phyloP scores from a whole-genome alignment of 2,329 filamentous ascomycete genomes.

The Pseudocercospora fijiensis region DNA sequence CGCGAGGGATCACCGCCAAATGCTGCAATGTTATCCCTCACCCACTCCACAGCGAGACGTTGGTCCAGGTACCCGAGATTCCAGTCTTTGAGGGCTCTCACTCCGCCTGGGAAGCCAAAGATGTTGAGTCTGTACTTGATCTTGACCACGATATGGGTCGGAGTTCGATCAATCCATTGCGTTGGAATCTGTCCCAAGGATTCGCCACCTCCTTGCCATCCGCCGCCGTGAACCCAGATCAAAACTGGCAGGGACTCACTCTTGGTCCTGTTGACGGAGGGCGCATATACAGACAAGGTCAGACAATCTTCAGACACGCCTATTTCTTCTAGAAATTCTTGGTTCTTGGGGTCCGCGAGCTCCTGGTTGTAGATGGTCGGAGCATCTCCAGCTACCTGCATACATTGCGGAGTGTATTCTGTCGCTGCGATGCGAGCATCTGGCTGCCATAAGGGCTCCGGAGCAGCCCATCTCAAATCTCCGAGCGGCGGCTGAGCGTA shows the following conservation, averaged over 20 bases:
- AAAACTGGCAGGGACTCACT: not conserved
- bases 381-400: not conserved
- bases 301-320: slow-evolving; percentile 2
- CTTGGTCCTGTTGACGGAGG: not conserved
- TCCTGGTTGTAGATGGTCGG: not conserved
- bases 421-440: not conserved
- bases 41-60: slow-evolving; percentile 54
- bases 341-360: not conserved
- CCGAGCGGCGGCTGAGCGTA: slow-evolving; percentile 40
- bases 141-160: not conserved
- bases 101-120: not conserved
- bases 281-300: not conserved
- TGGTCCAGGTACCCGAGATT: slow-evolving; percentile 58
- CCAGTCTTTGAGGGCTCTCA: slow-evolving; percentile 3
- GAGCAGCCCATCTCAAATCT: slow-evolving; percentile 33
- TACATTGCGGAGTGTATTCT: not conserved
- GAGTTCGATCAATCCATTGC: not conserved
- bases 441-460: slow-evolving; percentile 17
- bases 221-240: not conserved
- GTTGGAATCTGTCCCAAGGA: not conserved
- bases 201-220: not conserved
- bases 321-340: not conserved
- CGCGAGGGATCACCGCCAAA: slow-evolving; percentile 50
- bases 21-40: slow-evolving; percentile 48
- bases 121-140: not conserved